A percentile compares a stretch with the other conserved stretches of the same genome.
These are phyloP conservation scores for Pseudocercospora fijiensis DNA, from an alignment of 2,329 filamentous ascomycete genomes.

Conservation along the genomic window DNA sequence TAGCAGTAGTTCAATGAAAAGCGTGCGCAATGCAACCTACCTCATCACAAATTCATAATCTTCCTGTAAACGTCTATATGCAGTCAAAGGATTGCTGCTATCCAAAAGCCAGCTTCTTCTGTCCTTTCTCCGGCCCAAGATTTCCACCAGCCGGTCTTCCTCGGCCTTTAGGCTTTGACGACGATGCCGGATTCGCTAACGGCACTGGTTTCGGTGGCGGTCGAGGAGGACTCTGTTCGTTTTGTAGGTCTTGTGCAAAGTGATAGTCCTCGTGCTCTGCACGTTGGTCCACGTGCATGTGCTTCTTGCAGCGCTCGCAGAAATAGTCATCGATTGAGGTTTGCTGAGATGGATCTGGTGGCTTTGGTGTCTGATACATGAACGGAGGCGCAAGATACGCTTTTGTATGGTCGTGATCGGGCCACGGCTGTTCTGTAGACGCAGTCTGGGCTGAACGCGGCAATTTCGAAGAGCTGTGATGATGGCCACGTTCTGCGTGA, in stretches of 20 bases:
- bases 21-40: conserved; percentile 1
- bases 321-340: conserved; percentile 41
- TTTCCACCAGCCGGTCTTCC: conserved; percentile 40
- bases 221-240: conserved; percentile 46
- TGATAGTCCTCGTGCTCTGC: conserved; percentile 92
- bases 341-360: conserved; percentile 1
- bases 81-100: conserved; percentile 13
- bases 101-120: conserved; percentile 48
- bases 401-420: not conserved
- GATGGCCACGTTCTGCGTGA: conserved; percentile 8
- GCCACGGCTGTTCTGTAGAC: not conserved
- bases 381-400: not conserved
- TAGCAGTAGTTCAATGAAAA: not conserved
- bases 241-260: conserved; percentile 81
- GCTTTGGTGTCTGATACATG: not conserved
- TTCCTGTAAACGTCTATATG: conserved; percentile 6
- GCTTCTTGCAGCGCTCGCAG: conserved; percentile 65
- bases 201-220: conserved; percentile 28
- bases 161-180: conserved; percentile 30
- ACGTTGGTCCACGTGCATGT: conserved; percentile 58
- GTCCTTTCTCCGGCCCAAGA: conserved; percentile 43
- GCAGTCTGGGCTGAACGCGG: not conserved
- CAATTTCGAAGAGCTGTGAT: not conserved
- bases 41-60: not conserved
- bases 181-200: conserved; percentile 10